Evolutionary conservation across 805 yeast species (phyloP).

Genomic region (Kluyveromyces dobzhanskii): DNA sequence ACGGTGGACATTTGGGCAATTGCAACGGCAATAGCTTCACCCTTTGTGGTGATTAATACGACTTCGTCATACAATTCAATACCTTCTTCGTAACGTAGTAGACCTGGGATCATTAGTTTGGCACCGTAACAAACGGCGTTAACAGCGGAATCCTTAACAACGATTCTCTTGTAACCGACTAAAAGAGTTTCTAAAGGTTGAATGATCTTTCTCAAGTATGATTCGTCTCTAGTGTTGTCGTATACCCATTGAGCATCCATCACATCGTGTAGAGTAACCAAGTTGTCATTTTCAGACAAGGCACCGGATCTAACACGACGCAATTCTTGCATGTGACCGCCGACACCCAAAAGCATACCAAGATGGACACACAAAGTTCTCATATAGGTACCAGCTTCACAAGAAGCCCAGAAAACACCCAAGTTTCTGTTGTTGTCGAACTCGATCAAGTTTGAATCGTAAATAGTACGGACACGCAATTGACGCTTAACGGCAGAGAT

Average conservation of each 20-base stretch:
- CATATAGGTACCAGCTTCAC: slow-evolving; percentile 99
- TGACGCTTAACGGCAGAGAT: slow-evolving; percentile 99
- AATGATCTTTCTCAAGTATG: slow-evolving; percentile 86
- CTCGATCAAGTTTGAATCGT: slow-evolving; percentile 91
- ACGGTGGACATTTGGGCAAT: slow-evolving; percentile 98
- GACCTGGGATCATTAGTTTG: slow-evolving; percentile 97
- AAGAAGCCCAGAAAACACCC: slow-evolving; percentile 98
- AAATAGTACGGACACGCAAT: slow-evolving; percentile 94
- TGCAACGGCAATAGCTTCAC: slow-evolving; percentile 98
- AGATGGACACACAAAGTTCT: slow-evolving; percentile 97
- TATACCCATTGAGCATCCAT: slow-evolving; percentile 97
- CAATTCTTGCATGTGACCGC: slow-evolving; percentile 99
- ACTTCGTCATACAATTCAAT: slow-evolving; percentile 97
- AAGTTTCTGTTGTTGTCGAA: slow-evolving; percentile 94
- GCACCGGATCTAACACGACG: slow-evolving; percentile 99
- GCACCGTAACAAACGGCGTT: slow-evolving; percentile 99
- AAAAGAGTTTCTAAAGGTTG: slow-evolving; percentile 91
- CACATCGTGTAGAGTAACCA: slow-evolving; percentile 95
- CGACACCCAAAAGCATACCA: slow-evolving; percentile 97
- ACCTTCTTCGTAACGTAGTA: slow-evolving; percentile 94
- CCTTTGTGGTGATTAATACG: slow-evolving; percentile 95
- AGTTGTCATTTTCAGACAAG: slow-evolving; percentile 75
- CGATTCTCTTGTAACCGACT: slow-evolving; percentile 93
- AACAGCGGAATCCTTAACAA: slow-evolving; percentile 90
- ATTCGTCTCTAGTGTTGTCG: slow-evolving; percentile 95